Conservation (phyloP, 305 asterid genomes). For the Fraxinus dipetala region DNA sequence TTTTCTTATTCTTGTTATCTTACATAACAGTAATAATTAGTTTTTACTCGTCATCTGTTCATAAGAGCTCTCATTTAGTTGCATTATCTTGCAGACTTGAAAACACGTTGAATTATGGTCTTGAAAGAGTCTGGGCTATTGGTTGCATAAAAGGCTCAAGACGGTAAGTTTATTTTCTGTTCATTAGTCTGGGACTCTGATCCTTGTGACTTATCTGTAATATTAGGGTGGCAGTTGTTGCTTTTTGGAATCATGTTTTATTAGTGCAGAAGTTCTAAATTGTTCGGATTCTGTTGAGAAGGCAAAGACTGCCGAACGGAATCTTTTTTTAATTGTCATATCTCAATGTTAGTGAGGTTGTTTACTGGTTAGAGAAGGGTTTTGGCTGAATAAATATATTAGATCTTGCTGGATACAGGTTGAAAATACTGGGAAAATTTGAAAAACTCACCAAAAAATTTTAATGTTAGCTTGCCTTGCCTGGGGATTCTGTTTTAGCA, state of each 20-base stretch:
- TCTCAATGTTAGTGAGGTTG: slow-evolving; percentile 9
- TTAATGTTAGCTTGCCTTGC: slow-evolving; percentile 4
- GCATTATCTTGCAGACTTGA: slow-evolving; percentile 67
- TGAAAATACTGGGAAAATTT: not conserved
- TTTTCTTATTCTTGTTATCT: not conserved
- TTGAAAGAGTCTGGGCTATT: slow-evolving; percentile 98
- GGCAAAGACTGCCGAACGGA: not conserved
- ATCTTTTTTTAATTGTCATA: not conserved
- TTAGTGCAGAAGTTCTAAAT: not conserved
- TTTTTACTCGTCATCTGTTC: slow-evolving; percentile 9
- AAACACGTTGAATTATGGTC: slow-evolving; percentile 91
- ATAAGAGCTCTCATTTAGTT: slow-evolving; percentile 24
- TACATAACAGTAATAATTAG: slow-evolving; percentile 15
- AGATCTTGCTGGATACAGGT: slow-evolving; percentile 7
- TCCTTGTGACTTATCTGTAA: slow-evolving; percentile 8
- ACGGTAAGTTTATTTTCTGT: slow-evolving; percentile 51
- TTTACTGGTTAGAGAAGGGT: slow-evolving; percentile 10
- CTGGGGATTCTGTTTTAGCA: slow-evolving; percentile 11
- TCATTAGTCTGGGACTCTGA: slow-evolving; percentile 1
- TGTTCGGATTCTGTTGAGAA: not conserved
- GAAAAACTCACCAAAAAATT: slow-evolving; percentile 6
- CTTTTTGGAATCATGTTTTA: not conserved
- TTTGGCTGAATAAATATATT: not conserved
- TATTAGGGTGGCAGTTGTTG: not conserved
- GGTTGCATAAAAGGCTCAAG: slow-evolving; percentile 89